Base-by-base conservation (phyloP, 257 asterid species). In the Verbena officinalis region DNA sequence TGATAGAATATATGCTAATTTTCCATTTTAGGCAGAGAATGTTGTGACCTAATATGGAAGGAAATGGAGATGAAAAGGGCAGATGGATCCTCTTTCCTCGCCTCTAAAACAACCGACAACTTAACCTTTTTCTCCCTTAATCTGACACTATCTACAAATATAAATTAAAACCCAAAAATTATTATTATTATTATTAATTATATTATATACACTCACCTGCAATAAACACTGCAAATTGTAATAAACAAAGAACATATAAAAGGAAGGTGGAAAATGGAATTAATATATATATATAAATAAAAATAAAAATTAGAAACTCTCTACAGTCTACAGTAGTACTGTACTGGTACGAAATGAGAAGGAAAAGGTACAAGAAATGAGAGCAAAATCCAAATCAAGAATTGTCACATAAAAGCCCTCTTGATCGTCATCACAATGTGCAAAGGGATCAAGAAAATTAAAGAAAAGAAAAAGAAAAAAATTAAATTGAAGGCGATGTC, bases 21-120 rank as follows among this genome's bases (percentile, higher is more conserved):
- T 81, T 74, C 94, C 79, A 66, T 78, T 84, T 83, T 74, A 34
- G 95, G 94, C 33, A 72, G 72, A 64, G 81, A 76, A 82, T 79
- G 84, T 55, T 72, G 73, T 81, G 77, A 45, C 84, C 81, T 74
- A 73, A 71, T 72, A 60, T 68, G 87, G 85, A 76, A 86, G 73
- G 64, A 73, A 75, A 78, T 27, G 80, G 69, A 73, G 65, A 75
- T 15, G 15, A 69, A 65, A 80, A 78, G 78, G 76, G 67, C 48
- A 33, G 77, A 72, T 44, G 62, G 57, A 67, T 71, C 72, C 76
- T 68, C 72, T 57, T 67, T 67, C 51, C 69, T 54, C 71, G 46
- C 55, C 83, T 65, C 79, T 67, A 61, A 75, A 81, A 78, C 73
- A 80, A 72, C 90, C 80, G 83, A 83, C 87, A 83, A 53, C 81